Conservation (phyloP, 305 asterid species). For the Fraxinus platypoda region DNA sequence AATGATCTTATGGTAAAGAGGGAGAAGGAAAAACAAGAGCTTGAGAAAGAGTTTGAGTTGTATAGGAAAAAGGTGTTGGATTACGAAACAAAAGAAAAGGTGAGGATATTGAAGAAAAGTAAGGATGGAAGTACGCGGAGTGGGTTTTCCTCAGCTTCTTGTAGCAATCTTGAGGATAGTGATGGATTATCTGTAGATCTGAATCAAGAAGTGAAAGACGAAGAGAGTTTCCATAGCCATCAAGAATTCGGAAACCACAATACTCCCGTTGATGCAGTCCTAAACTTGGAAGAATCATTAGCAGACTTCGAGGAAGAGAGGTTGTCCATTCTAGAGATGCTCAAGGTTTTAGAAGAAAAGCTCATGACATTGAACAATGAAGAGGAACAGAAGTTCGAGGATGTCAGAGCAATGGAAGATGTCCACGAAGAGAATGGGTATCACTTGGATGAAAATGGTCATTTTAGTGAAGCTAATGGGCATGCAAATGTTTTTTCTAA, state of each 20-base stretch:
- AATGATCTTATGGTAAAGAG: conserved; percentile 92
- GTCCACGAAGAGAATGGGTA: conserved; percentile 31
- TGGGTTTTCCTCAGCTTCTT: conserved; percentile 68
- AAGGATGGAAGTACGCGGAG: conserved; percentile 59
- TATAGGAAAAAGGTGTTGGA: conserved; percentile 67
- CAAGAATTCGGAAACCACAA: conserved; percentile 33
- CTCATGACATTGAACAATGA: conserved; percentile 61
- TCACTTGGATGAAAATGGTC: conserved; percentile 30
- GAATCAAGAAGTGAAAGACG: conserved; percentile 66
- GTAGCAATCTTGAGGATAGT: conserved; percentile 75
- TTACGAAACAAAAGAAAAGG: conserved; percentile 63
- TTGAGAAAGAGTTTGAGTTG: conserved; percentile 60
- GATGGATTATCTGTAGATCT: conserved; percentile 71
- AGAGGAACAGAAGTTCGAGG: conserved; percentile 37
- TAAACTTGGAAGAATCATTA: conserved; percentile 72
- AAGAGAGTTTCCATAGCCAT: conserved; percentile 40
- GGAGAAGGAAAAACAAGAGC: conserved; percentile 84
- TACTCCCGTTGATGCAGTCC: conserved; percentile 63
- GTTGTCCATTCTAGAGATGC: conserved; percentile 75
- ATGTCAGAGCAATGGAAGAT: conserved; percentile 30
- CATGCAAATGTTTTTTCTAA: conserved; percentile 44
- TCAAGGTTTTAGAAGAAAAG: conserved; percentile 79
- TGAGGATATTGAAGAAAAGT: conserved; percentile 48
- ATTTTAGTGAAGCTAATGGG: conserved; percentile 33
- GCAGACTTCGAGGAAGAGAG: conserved; percentile 92